Conservation (phyloP, 2,329 filamentous ascomycete genomes). For the Colletotrichum sp. region DNA sequence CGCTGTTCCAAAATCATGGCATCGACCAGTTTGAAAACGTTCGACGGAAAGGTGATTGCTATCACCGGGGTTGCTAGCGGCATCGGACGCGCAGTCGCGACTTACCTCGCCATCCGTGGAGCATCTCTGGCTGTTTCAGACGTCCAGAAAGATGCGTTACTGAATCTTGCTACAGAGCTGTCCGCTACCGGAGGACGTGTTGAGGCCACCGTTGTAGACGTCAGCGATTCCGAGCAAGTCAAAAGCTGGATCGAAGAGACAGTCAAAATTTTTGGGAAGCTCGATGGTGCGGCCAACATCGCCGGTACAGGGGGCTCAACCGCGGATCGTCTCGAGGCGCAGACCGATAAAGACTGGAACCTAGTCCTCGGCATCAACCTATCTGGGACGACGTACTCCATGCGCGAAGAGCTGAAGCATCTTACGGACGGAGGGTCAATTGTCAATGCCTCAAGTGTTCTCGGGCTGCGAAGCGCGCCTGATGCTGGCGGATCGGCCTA, state of each 20-base stretch:
- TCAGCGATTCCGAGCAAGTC: conserved; percentile 32
- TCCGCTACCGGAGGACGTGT: background rate
- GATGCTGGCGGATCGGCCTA: background rate
- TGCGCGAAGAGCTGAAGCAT: conserved; percentile 28
- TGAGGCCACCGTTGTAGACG: conserved; percentile 26
- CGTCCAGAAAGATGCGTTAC: conserved; percentile 40
- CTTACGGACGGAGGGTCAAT: conserved; percentile 47
- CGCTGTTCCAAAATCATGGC: background rate
- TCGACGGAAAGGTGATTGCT: conserved; percentile 45
- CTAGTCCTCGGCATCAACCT: conserved; percentile 30
- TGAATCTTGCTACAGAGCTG: conserved; percentile 6
- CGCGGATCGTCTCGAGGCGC: conserved; percentile 22
- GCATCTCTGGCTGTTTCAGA: conserved; percentile 53
- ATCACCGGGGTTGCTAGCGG: conserved; percentile 53
- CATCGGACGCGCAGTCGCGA: conserved; percentile 52
- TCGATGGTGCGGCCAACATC: conserved; percentile 42
- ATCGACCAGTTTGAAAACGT: background rate
- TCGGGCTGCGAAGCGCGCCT: background rate
- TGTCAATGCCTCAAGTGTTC: conserved; percentile 40
- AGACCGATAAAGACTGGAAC: conserved; percentile 27
- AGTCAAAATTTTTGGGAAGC: conserved; percentile 29
- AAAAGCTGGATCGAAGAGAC: conserved; percentile 37
- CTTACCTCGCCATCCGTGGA: conserved; percentile 45
- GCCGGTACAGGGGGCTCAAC: conserved; percentile 34
- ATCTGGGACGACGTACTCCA: conserved; percentile 29